Percentiles rank a stretch among this genome's conserved stretches.
Conservation (phyloP, 2,329 filamentous ascomycete species). For the Aspergillus puulaauensis region DNA sequence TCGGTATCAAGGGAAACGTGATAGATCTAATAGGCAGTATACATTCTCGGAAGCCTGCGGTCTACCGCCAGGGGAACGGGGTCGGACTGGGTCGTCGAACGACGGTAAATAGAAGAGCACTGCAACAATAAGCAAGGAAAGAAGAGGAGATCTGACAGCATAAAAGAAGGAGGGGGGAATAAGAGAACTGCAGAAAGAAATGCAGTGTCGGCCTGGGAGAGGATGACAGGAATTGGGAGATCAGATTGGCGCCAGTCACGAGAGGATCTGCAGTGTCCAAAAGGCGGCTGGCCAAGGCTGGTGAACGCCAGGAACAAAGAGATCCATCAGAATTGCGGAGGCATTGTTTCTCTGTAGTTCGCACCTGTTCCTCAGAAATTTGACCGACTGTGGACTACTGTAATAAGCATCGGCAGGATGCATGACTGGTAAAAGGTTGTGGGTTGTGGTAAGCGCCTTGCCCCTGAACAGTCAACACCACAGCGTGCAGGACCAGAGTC, state of each 20-base stretch:
- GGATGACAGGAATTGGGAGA: not conserved
- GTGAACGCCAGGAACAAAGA: not conserved
- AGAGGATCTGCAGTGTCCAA: conserved; percentile 7
- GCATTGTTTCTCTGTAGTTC: not conserved
- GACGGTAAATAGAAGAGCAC: not conserved
- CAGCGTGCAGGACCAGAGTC: not conserved
- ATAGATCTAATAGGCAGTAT: conserved; percentile 16
- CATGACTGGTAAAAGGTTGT: not conserved
- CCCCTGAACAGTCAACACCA: not conserved
- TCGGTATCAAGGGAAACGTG: not conserved
- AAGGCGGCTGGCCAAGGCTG: conserved; percentile 3
- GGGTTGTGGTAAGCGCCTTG: not conserved
- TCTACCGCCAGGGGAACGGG: conserved; percentile 6
- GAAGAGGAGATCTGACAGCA: not conserved
- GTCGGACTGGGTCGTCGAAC: not conserved
- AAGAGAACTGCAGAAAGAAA: not conserved
- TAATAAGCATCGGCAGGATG: not conserved
- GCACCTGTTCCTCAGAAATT: not conserved
- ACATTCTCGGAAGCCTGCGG: conserved; percentile 15
- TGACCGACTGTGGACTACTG: too few relatives aligned
- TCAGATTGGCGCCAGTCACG: conserved; percentile 8
- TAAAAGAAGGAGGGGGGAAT: not conserved
- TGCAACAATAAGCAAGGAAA: not conserved
- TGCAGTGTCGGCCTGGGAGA: not conserved
- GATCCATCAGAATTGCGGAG: not conserved